Percentiles rank a stretch among this genome's conserved stretches.
Conservation (phyloP, 2,329 filamentous ascomycete genomes). For the Cladosporium sp. region DNA sequence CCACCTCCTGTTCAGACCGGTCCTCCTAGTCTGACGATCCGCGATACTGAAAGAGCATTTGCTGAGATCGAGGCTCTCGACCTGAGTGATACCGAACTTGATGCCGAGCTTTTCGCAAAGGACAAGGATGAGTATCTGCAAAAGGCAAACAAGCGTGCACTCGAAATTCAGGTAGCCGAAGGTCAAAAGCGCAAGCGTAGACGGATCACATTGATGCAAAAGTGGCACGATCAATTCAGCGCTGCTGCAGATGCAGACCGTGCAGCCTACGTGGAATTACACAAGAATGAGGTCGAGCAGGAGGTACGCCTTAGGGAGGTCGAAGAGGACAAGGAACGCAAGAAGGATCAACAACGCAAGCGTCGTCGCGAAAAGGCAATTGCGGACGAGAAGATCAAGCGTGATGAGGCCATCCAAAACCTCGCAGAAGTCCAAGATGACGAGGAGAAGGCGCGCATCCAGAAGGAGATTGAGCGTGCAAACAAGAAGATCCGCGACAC, state of each 20-base stretch:
- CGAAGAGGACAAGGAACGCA: conserved; percentile 93
- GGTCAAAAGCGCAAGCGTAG: conserved; percentile 61
- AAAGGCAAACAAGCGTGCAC: conserved; percentile 60
- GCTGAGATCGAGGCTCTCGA: conserved; percentile 60
- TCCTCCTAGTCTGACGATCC: conserved; percentile 32
- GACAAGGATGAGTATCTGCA: conserved; percentile 51
- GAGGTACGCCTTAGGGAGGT: conserved; percentile 88
- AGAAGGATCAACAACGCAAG: conserved; percentile 99
- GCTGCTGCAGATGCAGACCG: conserved; percentile 67
- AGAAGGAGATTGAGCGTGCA: conserved; percentile 81
- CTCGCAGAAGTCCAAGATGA: conserved; percentile 77
- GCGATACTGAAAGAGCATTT: conserved; percentile 55
- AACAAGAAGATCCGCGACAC: conserved; percentile 92
- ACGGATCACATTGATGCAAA: conserved; percentile 51
- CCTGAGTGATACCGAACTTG: conserved; percentile 55
- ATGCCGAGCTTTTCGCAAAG: conserved; percentile 26
- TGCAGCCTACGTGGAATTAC: conserved; percentile 67
- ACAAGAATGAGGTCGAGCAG: conserved; percentile 75
- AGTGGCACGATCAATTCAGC: conserved; percentile 56
- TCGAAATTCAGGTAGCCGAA: conserved; percentile 62
- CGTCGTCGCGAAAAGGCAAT: conserved; percentile 90
- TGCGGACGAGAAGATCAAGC: conserved; percentile 80
- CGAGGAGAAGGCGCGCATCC: conserved; percentile 71
- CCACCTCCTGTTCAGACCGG: conserved; percentile 24
- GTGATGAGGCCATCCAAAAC: conserved; percentile 70